These are phyloP conservation scores for Quercus variabilis DNA, from an alignment of 306 rosid species.

Conservation along the genomic window DNA sequence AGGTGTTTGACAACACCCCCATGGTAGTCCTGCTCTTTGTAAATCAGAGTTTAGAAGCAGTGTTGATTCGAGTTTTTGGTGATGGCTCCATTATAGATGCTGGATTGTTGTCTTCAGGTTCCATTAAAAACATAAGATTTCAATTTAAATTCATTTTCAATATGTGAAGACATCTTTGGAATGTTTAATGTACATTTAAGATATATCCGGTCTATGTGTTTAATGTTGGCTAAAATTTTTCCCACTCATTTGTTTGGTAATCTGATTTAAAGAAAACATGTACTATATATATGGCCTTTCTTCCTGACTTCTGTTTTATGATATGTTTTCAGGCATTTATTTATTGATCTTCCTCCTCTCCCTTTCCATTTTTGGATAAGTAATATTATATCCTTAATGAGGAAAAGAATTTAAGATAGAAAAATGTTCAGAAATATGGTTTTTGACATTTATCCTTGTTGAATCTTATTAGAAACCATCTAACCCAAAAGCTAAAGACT, in stretches of 20 bases:
- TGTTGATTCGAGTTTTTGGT: background rate
- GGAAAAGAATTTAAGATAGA: background rate
- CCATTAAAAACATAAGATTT: background rate
- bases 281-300: background rate
- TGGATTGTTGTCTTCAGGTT: background rate
- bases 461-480: background rate
- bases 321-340: background rate
- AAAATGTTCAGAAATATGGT: slow-evolving; percentile 1
- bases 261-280: background rate
- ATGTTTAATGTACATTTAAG: background rate
- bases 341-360: background rate
- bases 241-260: background rate
- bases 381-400: background rate
- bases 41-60: background rate
- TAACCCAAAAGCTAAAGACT: background rate
- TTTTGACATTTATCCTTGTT: background rate
- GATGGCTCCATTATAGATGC: background rate
- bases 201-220: background rate
- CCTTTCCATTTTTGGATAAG: background rate
- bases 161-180: background rate
- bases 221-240: background rate
- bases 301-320: background rate
- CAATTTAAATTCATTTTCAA: background rate
- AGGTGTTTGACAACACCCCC: background rate
- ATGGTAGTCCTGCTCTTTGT: background rate